These are phyloP conservation scores for Kwoniella dendrophila DNA, from an alignment of 768 basidiomycete genomes.

Conservation along the genomic window DNA sequence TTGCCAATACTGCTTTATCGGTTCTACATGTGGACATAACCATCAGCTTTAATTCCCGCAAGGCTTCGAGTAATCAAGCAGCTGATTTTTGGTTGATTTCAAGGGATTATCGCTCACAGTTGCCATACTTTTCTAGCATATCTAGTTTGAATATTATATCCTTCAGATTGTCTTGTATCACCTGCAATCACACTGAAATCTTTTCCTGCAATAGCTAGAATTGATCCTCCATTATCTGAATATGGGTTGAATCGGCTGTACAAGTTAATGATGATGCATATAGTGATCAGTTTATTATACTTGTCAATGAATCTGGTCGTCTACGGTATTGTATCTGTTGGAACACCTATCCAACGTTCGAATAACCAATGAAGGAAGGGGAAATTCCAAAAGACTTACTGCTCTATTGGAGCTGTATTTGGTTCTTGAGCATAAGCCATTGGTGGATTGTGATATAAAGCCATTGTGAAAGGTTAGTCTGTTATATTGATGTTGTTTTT, in stretches of 20 bases:
- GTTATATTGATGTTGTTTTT: background rate
- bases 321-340: too few species aligned
- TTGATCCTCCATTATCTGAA: conserved; percentile 91
- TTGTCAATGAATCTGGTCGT: too few species aligned
- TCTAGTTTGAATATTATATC: conserved; percentile 96
- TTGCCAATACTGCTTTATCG: conserved; percentile 87
- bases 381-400: conserved; percentile 38
- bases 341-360: too few species aligned
- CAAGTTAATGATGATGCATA: background rate
- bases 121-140: conserved; percentile 94
- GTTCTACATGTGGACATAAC: conserved; percentile 63
- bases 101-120: conserved; percentile 66
- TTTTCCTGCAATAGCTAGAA: conserved; percentile 84
- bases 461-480: conserved; percentile 28
- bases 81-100: background rate
- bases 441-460: conserved; percentile 36
- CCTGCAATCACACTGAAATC: conserved; percentile 94
- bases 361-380: background rate
- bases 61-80: background rate
- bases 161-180: conserved; percentile 94
- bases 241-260: conserved; percentile 74
- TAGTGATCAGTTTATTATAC: too few species aligned
- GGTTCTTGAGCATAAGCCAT: conserved; percentile 26
- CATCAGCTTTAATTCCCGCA: background rate
- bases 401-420: conserved; percentile 44